A percentile compares a stretch with the other conserved stretches of the same genome.
phyloP scores from a whole-genome alignment of 495 filamentous ascomycete species.

The Pseudoneurospora amorphoporcata region DNA sequence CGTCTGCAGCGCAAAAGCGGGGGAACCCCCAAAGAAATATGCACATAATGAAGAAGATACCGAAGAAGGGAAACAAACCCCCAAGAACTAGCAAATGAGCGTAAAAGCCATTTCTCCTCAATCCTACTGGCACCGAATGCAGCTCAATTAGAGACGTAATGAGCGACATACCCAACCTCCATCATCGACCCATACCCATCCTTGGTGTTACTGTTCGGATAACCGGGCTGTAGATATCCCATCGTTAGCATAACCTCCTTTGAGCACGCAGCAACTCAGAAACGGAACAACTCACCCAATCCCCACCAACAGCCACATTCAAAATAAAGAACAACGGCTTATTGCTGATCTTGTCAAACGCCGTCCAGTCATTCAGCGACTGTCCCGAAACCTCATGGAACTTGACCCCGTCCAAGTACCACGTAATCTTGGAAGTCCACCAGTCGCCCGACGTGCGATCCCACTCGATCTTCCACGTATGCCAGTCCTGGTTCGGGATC shows the following conservation, averaged over 20 bases:
- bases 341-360: slow-evolving; percentile 30
- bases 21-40: background rate
- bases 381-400: slow-evolving; percentile 31
- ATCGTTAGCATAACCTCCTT: background rate
- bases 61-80: background rate
- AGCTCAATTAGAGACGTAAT: slow-evolving; percentile 14
- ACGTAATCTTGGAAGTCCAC: slow-evolving; percentile 35
- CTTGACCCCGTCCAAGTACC: slow-evolving; percentile 34
- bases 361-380: slow-evolving; percentile 22
- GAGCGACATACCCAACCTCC: slow-evolving; percentile 38
- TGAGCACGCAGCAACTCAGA: no score
- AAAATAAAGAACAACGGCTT: slow-evolving; percentile 34
- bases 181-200: slow-evolving; percentile 35
- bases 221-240: slow-evolving; percentile 22
- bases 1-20: no score
- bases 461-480: slow-evolving; percentile 36
- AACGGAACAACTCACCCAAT: slow-evolving; percentile 28
- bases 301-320: slow-evolving; percentile 43
- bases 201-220: slow-evolving; percentile 27
- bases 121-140: background rate
- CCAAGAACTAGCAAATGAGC: background rate
- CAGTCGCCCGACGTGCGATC: slow-evolving; percentile 31
- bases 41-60: background rate
- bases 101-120: background rate
- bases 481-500: slow-evolving; percentile 34